phyloP scores from a whole-genome alignment of 192 early-diverging fungal genomes.

The Coemansia sp. region DNA sequence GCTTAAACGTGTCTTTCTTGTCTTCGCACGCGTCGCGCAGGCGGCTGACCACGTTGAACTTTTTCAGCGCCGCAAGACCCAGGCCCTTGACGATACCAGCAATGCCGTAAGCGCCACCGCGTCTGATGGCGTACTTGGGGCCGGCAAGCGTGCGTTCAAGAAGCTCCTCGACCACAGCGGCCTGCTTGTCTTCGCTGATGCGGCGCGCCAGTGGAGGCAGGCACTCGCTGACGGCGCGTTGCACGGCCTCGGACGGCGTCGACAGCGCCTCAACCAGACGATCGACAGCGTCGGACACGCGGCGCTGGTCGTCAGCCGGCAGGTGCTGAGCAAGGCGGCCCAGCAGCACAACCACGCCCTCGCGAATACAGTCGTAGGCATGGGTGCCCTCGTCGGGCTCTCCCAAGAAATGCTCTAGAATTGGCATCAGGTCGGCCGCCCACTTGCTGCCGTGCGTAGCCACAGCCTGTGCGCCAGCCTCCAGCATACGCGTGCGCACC shows the following conservation, averaged over 20 bases:
- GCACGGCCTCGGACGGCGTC: conserved; percentile 94
- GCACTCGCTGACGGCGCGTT: conserved; percentile 91
- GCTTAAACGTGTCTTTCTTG: conserved; percentile 71
- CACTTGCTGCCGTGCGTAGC: conserved; percentile 68
- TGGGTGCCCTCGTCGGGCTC: conserved; percentile 69
- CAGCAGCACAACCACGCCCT: conserved; percentile 88
- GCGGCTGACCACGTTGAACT: conserved; percentile 73
- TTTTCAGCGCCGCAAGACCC: conserved; percentile 85
- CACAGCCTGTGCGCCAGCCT: conserved; percentile 79
- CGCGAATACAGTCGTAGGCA: conserved; percentile 83
- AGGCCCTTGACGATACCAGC: conserved; percentile 91
- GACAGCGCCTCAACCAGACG: conserved; percentile 86
- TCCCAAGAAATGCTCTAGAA: conserved; percentile 78
- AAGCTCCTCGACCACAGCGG: conserved; percentile 61
- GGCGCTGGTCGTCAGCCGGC: conserved; percentile 62
- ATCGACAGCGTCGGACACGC: conserved; percentile 78
- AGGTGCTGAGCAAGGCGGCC: conserved; percentile 90
- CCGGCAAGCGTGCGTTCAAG: conserved; percentile 69
- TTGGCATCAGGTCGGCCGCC: conserved; percentile 66
- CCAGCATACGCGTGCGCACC: conserved; percentile 82
- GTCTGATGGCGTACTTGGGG: conserved; percentile 80
- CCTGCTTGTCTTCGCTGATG: conserved; percentile 60
- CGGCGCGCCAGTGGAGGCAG: conserved; percentile 87
- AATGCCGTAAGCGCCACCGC: conserved; percentile 94
- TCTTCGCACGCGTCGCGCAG: conserved; percentile 66